phyloP scores from a whole-genome alignment of 148 eudicot species.

The Nepenthes mirabilis region DNA sequence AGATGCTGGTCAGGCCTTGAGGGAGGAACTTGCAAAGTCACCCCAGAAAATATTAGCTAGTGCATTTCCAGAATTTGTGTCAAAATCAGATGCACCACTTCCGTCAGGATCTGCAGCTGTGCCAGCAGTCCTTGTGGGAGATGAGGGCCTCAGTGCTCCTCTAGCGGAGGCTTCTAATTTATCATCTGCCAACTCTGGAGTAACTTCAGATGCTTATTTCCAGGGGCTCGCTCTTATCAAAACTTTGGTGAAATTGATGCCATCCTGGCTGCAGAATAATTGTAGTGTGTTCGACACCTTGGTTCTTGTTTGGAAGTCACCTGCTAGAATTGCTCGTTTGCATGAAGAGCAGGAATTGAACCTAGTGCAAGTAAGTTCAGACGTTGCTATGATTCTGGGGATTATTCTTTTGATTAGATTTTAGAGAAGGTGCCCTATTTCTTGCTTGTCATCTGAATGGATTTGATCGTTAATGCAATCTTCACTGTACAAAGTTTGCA shows the following conservation, averaged over 20 bases:
- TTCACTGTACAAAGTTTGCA: too few relatives aligned
- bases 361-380: constrained; percentile 39
- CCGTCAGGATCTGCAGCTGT: constrained; percentile 44
- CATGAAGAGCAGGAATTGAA: constrained; percentile 89
- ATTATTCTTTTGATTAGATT: not conserved
- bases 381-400: not conserved
- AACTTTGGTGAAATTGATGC: constrained; percentile 87
- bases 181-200: constrained; percentile 24
- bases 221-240: constrained; percentile 82
- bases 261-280: constrained; percentile 83
- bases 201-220: constrained; percentile 71
- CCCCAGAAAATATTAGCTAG: constrained; percentile 72
- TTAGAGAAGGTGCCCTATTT: not conserved
- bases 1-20: constrained; percentile 92
- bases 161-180: constrained; percentile 45
- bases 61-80: constrained; percentile 65
- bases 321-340: constrained; percentile 70
- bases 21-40: constrained; percentile 96
- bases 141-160: constrained; percentile 39
- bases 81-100: constrained; percentile 42
- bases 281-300: constrained; percentile 69
- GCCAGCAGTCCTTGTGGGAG: constrained; percentile 29
- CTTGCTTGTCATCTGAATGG: not conserved
- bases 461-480: too few relatives aligned
- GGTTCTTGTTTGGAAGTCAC: constrained; percentile 89